Evolutionary conservation across 805 yeast species (phyloP).

Genomic region (Metschnikowia corniflorae): DNA sequence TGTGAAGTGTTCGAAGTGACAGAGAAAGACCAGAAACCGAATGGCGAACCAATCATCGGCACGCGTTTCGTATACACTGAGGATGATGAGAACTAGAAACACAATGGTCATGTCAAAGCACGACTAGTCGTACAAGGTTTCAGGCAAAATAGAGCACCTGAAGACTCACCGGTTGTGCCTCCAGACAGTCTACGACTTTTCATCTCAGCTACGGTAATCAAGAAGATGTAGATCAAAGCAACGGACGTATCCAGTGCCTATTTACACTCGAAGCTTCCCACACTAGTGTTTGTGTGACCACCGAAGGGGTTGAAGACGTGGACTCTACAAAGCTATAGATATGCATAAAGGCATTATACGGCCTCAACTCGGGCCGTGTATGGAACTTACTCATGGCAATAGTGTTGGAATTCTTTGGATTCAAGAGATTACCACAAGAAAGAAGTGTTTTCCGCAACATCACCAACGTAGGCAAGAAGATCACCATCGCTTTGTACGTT

Average conservation of each 20-base stretch:
- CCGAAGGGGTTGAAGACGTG: not conserved
- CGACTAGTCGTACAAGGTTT: conserved; percentile 2
- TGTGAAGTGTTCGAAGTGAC: too few species aligned
- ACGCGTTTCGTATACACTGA: too few species aligned
- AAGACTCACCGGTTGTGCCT: conserved; percentile 5
- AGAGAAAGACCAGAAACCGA: too few species aligned
- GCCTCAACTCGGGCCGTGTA: not conserved
- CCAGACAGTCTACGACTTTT: conserved; percentile 1
- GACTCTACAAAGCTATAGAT: too few species aligned
- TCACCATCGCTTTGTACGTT: not conserved
- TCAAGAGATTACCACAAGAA: not conserved
- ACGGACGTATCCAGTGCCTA: conserved; percentile 3
- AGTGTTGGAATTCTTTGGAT: not conserved
- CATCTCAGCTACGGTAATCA: not conserved
- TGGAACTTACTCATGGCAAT: too few species aligned
- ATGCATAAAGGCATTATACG: conserved; percentile 1
- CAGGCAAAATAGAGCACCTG: not conserved
- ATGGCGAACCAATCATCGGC: too few species aligned
- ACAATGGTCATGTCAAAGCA: conserved; percentile 3
- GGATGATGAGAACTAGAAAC: too few species aligned
- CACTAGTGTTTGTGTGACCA: too few species aligned
- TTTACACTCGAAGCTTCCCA: conserved; percentile 5
- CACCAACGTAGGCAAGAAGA: not conserved
- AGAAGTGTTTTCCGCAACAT: not conserved
- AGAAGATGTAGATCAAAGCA: not conserved